phyloP scores from a whole-genome alignment of 1,139 yeast genomes.

The Candida sp. region DNA sequence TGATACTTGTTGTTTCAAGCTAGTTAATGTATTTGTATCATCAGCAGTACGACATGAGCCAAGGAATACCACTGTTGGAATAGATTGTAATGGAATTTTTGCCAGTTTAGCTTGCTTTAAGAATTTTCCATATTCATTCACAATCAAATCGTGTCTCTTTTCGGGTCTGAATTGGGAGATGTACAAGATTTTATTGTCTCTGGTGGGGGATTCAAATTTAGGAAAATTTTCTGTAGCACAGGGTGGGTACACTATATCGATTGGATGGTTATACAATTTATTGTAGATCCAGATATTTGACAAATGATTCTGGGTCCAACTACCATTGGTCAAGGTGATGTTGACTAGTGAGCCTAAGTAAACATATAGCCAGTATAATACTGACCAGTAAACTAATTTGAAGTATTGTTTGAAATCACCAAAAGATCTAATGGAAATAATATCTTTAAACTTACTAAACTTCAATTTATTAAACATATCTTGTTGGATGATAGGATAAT shows the following conservation, averaged over 20 bases:
- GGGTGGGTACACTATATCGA: constrained; percentile 76
- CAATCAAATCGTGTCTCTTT: constrained; percentile 76
- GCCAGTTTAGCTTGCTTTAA: constrained; percentile 19
- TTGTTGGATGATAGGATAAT: constrained; percentile 85
- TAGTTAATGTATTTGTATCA: constrained; percentile 60
- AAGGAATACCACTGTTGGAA: constrained; percentile 62
- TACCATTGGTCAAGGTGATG: constrained; percentile 73
- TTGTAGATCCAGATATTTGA: constrained; percentile 53
- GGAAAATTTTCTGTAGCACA: constrained; percentile 59
- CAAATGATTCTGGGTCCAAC: constrained; percentile 89
- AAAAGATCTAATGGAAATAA: constrained; percentile 3
- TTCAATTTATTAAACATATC: constrained; percentile 75
- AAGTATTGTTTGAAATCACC: constrained; percentile 22
- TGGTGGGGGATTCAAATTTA: constrained; percentile 9
- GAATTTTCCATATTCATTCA: constrained; percentile 60
- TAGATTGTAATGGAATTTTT: constrained; percentile 14
- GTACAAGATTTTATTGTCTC: constrained; percentile 63
- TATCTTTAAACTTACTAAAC: constrained; percentile 26
- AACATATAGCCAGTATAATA: constrained; percentile 58
- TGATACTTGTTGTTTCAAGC: constrained; percentile 43
- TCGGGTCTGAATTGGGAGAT: constrained; percentile 96
- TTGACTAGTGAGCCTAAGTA: constrained; percentile 66
- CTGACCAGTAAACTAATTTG: constrained; percentile 74
- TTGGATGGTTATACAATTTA: constrained; percentile 13
- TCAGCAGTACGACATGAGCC: constrained; percentile 79